phyloP scores from a whole-genome alignment of 805 yeast genomes.

The Candida nemodendra region DNA sequence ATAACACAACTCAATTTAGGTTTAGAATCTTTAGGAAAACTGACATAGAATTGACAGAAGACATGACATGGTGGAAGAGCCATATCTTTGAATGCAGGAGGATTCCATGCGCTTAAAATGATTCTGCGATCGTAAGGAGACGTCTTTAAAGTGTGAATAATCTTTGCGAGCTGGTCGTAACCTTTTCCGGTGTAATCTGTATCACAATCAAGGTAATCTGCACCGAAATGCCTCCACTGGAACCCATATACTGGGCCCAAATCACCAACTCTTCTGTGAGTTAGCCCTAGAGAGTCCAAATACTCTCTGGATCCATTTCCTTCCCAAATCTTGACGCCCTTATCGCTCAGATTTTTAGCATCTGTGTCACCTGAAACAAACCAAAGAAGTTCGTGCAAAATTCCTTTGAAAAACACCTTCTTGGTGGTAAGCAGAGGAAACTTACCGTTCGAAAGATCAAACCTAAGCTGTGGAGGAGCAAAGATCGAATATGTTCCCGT shows the following conservation, averaged over 20 bases:
- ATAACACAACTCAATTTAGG: constrained; percentile 82
- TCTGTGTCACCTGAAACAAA: constrained; percentile 88
- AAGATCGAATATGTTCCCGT: constrained; percentile 90
- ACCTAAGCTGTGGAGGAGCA: constrained; percentile 95
- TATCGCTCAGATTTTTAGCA: constrained; percentile 70
- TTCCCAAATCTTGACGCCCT: constrained; percentile 98
- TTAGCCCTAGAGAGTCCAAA: constrained; percentile 78
- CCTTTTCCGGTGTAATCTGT: constrained; percentile 87
- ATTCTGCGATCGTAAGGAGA: constrained; percentile 95
- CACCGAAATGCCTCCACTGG: constrained; percentile 99
- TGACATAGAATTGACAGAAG: constrained; percentile 91
- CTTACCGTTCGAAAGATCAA: constrained; percentile 64
- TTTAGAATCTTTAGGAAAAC: constrained; percentile 58
- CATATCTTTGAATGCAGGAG: constrained; percentile 90
- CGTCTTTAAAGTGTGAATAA: constrained; percentile 74
- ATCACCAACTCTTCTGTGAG: constrained; percentile 85
- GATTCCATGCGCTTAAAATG: constrained; percentile 97
- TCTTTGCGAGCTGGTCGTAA: constrained; percentile 80
- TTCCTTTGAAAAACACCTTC: constrained; percentile 85
- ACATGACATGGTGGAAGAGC: constrained; percentile 99
- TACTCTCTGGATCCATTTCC: constrained; percentile 96
- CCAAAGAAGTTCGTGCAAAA: constrained; percentile 90
- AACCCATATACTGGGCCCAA: constrained; percentile 98
- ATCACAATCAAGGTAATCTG: constrained; percentile 82
- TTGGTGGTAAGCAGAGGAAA: constrained; percentile 94